phyloP scores from a whole-genome alignment of 2,329 filamentous ascomycete genomes.

The Ascochyta rabiei region DNA sequence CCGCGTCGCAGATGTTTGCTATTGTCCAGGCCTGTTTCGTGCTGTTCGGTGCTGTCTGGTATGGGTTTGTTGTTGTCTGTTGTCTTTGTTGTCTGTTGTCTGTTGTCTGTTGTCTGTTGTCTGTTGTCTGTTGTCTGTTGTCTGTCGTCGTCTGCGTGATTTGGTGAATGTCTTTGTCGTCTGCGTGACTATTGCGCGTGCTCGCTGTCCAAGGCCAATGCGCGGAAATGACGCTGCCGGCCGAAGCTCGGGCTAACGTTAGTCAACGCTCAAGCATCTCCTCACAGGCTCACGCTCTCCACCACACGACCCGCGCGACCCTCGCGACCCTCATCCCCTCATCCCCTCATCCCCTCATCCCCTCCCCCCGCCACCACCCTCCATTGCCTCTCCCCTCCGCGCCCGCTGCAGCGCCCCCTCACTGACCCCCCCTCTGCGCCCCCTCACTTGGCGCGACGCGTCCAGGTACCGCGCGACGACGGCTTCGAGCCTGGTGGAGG shows the following conservation, averaged over 20 bases:
- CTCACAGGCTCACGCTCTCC: conserved; percentile 38
- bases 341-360: too few species aligned
- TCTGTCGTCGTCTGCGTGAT: not conserved
- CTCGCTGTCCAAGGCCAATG: not conserved
- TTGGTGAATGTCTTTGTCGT: not conserved
- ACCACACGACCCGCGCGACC: conserved; percentile 39
- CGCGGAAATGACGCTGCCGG: not conserved
- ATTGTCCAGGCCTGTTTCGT: too few species aligned
- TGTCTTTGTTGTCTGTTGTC: not conserved
- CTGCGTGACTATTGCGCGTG: not conserved
- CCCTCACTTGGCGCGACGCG: conserved; percentile 11
- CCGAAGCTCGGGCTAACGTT: conserved; percentile 5
- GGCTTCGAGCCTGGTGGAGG: conserved; percentile 23
- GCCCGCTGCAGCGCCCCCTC: conserved; percentile 14
- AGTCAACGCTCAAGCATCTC: conserved; percentile 36
- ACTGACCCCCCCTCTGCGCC: conserved; percentile 8
- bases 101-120: not conserved
- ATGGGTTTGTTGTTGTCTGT: not conserved
- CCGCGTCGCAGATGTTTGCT: not conserved
- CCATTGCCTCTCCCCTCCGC: conserved; percentile 19
- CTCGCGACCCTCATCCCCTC: too few species aligned
- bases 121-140: not conserved
- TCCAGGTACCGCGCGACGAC: conserved; percentile 20
- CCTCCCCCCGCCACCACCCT: conserved; percentile 20
- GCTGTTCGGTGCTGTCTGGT: not conserved